Evolutionary conservation across 331 rosid genomes (phyloP), one percentile per base, ranked within the genome.

Genomic region (Rosa hybrid): DNA sequence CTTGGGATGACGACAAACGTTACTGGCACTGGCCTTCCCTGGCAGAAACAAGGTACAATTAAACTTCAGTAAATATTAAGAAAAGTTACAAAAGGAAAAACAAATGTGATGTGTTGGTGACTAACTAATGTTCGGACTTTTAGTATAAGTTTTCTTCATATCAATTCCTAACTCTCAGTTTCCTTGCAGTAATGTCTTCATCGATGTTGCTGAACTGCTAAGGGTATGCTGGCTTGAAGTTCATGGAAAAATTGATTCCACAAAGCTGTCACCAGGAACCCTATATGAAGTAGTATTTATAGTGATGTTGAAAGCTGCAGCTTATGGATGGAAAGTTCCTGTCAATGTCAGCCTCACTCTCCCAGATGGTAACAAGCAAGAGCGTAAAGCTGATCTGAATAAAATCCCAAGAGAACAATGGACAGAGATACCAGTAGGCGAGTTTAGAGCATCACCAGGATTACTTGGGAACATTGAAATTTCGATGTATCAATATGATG

Each of bases 211-310:
- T 46, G 89, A 89, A 64, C 87, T 94, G 56, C 8, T 70, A 21
- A 53, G 5, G 0, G 97, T 90, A 12, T 89, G 97, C 25, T 91
- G 98, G 97, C 86, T 94, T 4, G 91, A 90, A 83, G 84, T 90
- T 67, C 70, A 56, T 46, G 98, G 92, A 46, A 88, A 85, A 74
- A 85, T 94, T 30, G 86, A 91, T 8, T 82, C 85, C 5, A 27
- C 72, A 56, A 86, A 80, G 76, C 92, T 92, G 67, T 74, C 97
- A 49, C 87, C 91, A 0, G 90, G 90, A 68, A 70, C 78, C 10
- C 23, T 62, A 7, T 92, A 92, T 23, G 82, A 88, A 86, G 89
- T 87, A 5, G 84, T 80, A 30, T 87, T 91, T 74, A 68, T 82
- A 64, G 67, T 89, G 17, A 94, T 69, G 98, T n/a, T 92, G 81